phyloP scores from a whole-genome alignment of 2,329 filamentous ascomycete genomes.

The Talaromyces sp. region DNA sequence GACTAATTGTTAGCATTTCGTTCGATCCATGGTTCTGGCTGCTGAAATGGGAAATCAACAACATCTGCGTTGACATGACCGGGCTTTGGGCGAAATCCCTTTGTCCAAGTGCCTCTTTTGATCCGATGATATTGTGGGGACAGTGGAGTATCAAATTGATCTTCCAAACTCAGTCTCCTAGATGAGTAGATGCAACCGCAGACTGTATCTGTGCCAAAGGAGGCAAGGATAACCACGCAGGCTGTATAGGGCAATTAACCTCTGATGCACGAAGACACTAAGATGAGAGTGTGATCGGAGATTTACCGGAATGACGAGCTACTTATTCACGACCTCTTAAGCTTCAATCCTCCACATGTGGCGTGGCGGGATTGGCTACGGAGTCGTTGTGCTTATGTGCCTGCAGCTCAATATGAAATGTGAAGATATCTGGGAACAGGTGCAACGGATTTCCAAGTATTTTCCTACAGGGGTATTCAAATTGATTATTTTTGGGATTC shows the following conservation, averaged over 20 bases:
- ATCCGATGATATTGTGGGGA: not conserved
- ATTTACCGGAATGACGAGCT: not conserved
- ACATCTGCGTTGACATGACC: slow-evolving; percentile 26
- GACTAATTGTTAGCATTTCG: not conserved
- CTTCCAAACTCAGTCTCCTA: not conserved
- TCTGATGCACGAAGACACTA: not conserved
- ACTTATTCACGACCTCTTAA: not conserved
- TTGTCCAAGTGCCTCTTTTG: not conserved
- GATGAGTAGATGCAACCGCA: not conserved
- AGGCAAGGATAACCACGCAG: not conserved
- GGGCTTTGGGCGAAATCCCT: slow-evolving; percentile 20
- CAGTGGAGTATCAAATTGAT: not conserved
- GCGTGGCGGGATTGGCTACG: slow-evolving; percentile 4
- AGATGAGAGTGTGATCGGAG: not conserved
- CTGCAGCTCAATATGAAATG: not conserved
- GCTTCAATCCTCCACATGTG: not conserved
- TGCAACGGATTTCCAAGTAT: not conserved
- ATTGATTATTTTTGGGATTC: not conserved
- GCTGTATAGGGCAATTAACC: not conserved
- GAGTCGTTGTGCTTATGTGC: not conserved
- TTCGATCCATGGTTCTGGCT: slow-evolving; percentile 1
- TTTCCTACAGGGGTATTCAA: not conserved
- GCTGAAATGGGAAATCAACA: not conserved
- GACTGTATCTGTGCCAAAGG: not conserved
- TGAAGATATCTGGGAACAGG: too few relatives aligned